These are phyloP conservation scores for Fonsecaea nubica DNA, from an alignment of 2,329 filamentous ascomycete species.

Conservation along the genomic window DNA sequence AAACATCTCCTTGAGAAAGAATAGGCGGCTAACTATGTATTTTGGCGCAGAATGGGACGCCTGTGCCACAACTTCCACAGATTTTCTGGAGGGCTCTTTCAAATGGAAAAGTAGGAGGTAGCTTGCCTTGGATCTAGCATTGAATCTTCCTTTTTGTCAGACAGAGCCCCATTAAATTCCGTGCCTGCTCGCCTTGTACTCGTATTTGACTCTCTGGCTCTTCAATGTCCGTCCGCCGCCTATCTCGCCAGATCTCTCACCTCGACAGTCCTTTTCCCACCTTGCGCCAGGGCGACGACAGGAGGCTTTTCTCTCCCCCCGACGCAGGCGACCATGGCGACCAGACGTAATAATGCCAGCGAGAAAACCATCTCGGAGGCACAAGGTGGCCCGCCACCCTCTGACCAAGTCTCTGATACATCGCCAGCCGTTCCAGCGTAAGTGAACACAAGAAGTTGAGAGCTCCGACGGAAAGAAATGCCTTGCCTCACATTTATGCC, in stretches of 20 bases:
- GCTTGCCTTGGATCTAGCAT: background rate
- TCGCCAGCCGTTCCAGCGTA: slow-evolving; percentile 84
- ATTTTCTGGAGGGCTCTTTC: background rate
- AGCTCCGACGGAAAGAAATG: no score
- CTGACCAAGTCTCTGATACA: slow-evolving; percentile 40
- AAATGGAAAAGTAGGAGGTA: background rate
- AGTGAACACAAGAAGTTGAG: slow-evolving; percentile 42
- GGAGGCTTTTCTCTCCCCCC: background rate
- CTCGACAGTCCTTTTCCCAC: background rate
- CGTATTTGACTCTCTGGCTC: background rate
- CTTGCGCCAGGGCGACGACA: slow-evolving; percentile 6
- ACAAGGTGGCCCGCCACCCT: slow-evolving; percentile 29
- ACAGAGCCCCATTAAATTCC: background rate
- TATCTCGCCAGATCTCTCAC: background rate
- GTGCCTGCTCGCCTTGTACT: background rate
- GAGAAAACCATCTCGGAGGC: slow-evolving; percentile 33
- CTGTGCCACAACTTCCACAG: background rate
- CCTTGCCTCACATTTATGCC: background rate
- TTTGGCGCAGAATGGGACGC: no score
- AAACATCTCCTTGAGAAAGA: no score
- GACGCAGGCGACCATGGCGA: slow-evolving; percentile 22
- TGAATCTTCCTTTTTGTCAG: background rate
- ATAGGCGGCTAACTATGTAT: no score
- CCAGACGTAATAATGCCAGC: slow-evolving; percentile 21
- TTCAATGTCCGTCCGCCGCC: background rate